These are phyloP conservation scores for Vinca major DNA, from an alignment of 305 asterid species.

Conservation along the genomic window DNA sequence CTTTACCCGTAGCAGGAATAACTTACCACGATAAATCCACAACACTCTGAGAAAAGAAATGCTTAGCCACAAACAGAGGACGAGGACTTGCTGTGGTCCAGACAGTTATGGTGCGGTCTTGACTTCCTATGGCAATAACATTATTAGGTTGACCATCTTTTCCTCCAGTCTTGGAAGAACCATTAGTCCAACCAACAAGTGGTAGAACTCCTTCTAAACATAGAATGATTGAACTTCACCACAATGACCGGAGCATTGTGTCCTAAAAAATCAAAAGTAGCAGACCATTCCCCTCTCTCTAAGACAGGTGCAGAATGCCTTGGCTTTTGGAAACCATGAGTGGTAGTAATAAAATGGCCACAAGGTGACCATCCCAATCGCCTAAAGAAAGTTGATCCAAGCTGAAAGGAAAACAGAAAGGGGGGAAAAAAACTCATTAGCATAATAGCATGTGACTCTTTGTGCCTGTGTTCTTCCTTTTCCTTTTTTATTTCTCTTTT, in stretches of 20 bases:
- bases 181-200: slow-evolving; percentile 76
- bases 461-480: too few relatives aligned
- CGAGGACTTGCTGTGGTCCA: slow-evolving; percentile 99
- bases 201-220: slow-evolving; percentile 59
- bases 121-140: slow-evolving; percentile 98
- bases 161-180: slow-evolving; percentile 65
- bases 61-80: slow-evolving; percentile 95
- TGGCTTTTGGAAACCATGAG: slow-evolving; percentile 97
- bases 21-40: slow-evolving; percentile 90
- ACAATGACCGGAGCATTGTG: slow-evolving; percentile 94
- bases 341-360: slow-evolving; percentile 93
- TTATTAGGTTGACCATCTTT: slow-evolving; percentile 88
- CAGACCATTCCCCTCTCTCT: slow-evolving; percentile 99
- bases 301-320: slow-evolving; percentile 99
- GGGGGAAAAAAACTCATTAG: background rate
- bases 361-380: slow-evolving; percentile 99
- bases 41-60: slow-evolving; percentile 93
- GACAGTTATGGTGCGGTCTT: slow-evolving; percentile 92
- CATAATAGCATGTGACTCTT: background rate
- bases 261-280: slow-evolving; percentile 95
- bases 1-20: slow-evolving; percentile 2
- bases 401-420: slow-evolving; percentile 41
- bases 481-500: too few relatives aligned
- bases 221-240: slow-evolving; percentile 86
- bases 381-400: slow-evolving; percentile 97